A percentile compares a stretch with the other conserved stretches of the same genome.
Conservation (phyloP, 2,329 filamentous ascomycete genomes). For the Amauroascus niger region DNA sequence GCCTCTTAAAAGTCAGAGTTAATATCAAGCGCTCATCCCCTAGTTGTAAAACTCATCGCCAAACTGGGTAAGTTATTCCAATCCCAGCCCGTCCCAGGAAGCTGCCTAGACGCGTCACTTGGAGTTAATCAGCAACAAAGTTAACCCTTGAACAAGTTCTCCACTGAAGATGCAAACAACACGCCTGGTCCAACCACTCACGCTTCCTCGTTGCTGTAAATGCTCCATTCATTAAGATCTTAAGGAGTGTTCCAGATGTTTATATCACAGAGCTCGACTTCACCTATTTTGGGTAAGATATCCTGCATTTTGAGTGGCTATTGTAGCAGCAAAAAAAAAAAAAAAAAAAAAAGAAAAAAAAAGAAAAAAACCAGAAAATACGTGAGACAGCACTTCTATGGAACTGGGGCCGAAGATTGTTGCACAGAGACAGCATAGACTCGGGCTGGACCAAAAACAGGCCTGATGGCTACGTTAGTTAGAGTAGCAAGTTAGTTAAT, state of each 20-base stretch:
- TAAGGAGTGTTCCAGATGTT: neutral
- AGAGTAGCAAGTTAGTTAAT: too few relatives aligned
- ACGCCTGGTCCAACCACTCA: neutral
- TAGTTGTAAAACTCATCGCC: neutral
- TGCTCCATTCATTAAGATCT: neutral
- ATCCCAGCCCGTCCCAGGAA: neutral
- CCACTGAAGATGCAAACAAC: neutral
- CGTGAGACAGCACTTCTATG: too few relatives aligned
- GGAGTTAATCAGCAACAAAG: neutral
- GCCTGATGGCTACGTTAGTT: too few relatives aligned
- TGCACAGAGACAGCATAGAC: too few relatives aligned
- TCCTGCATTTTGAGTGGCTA: neutral
- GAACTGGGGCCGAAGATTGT: too few relatives aligned
- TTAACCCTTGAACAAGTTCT: neutral
- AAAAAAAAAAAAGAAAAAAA: too few relatives aligned
- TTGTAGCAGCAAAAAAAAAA: too few relatives aligned
- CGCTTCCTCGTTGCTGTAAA: neutral
- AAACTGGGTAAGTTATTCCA: neutral
- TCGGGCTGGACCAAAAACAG: too few relatives aligned
- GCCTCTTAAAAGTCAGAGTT: too few relatives aligned
- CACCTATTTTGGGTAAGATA: constrained; percentile 7
- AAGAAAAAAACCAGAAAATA: too few relatives aligned
- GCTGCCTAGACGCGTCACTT: neutral
- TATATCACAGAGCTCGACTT: neutral
- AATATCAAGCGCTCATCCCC: neutral